Conservation (phyloP, 1,139 yeast species). For the Geotrichum histeridarum region DNA sequence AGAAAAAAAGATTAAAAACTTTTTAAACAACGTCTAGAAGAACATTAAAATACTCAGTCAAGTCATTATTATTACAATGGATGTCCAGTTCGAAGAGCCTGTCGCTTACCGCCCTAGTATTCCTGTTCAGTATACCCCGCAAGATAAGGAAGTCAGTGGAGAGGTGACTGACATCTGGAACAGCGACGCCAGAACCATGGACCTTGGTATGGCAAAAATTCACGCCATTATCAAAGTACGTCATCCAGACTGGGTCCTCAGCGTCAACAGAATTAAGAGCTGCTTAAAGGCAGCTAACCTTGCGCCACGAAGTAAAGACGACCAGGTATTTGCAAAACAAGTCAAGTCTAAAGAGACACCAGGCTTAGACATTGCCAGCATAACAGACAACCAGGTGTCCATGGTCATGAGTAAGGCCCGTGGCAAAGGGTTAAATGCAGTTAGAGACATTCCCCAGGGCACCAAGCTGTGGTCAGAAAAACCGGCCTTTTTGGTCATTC, state of each 20-base stretch:
- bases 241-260: slow-evolving; percentile 14
- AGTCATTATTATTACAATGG: background rate
- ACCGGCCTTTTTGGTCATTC: slow-evolving; percentile 67
- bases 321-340: slow-evolving; percentile 32
- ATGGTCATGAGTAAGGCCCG: slow-evolving; percentile 40
- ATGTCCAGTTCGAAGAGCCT: slow-evolving; percentile 1
- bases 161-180: slow-evolving; percentile 63
- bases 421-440: slow-evolving; percentile 38
- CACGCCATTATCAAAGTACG: slow-evolving; percentile 42
- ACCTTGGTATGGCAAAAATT: slow-evolving; percentile 52
- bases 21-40: background rate
- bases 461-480: slow-evolving; percentile 53
- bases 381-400: slow-evolving; percentile 37
- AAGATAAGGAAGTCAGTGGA: slow-evolving; percentile 59
- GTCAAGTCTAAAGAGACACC: slow-evolving; percentile 43
- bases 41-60: background rate
- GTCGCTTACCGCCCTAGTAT: background rate
- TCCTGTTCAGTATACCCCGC: slow-evolving; percentile 41
- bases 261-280: slow-evolving; percentile 10
- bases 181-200: slow-evolving; percentile 59
- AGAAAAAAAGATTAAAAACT: background rate
- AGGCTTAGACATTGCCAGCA: slow-evolving; percentile 1
- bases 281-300: slow-evolving; percentile 12
- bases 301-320: background rate
- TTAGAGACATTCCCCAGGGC: slow-evolving; percentile 42